phyloP scores from a whole-genome alignment of 805 yeast genomes.

The Barnettozyma botsteinii region DNA sequence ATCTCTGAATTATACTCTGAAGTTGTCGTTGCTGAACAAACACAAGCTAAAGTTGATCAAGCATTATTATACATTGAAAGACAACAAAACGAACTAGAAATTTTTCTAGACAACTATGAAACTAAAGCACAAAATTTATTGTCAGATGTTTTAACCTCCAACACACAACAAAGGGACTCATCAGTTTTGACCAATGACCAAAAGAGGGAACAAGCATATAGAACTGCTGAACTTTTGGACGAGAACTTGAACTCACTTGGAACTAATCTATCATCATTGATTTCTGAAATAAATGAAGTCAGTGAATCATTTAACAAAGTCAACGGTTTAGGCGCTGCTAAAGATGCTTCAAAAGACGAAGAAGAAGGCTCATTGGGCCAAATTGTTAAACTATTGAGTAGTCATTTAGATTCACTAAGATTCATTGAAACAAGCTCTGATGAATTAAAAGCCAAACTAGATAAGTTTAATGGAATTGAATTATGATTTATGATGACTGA shows the following conservation, averaged over 20 bases:
- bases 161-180: constrained; percentile 22
- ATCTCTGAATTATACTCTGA: constrained; percentile 73
- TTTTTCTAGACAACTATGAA: constrained; percentile 77
- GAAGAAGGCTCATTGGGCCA: constrained; percentile 50
- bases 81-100: constrained; percentile 89
- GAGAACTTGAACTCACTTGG: constrained; percentile 77
- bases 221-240: constrained; percentile 78
- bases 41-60: constrained; percentile 83
- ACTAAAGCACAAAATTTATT: constrained; percentile 31
- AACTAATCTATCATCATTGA: constrained; percentile 65
- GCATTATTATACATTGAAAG: constrained; percentile 78
- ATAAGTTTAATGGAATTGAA: constrained; percentile 23
- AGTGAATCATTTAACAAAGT: constrained; percentile 74
- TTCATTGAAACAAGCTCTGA: constrained; percentile 77
- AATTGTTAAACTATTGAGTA: constrained; percentile 74
- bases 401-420: constrained; percentile 84
- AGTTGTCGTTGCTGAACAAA: constrained; percentile 75
- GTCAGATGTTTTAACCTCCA: constrained; percentile 32
- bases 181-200: constrained; percentile 60
- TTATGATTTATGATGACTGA: constrained; percentile 12
- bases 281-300: constrained; percentile 76
- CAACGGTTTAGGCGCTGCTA: constrained; percentile 32
- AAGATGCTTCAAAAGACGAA: constrained; percentile 29
- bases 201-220: constrained; percentile 85
- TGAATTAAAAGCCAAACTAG: constrained; percentile 61